Evolutionary conservation across 2,329 filamentous ascomycete species (phyloP).

Genomic region (Boeremia exigua): DNA sequence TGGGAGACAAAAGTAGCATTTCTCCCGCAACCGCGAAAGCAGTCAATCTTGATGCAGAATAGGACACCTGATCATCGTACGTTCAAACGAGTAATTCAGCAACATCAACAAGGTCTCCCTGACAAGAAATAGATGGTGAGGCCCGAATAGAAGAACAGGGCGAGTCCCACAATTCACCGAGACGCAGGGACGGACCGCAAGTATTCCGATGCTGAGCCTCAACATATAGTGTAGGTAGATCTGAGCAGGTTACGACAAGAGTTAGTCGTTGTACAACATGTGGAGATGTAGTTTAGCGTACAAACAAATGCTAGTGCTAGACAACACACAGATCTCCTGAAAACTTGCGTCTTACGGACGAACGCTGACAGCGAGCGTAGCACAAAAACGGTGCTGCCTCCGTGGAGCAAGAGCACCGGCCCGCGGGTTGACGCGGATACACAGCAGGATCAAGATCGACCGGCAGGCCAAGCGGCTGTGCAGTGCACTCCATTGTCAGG

Average conservation of each 20-base stretch:
- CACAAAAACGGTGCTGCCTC: constrained; percentile 18
- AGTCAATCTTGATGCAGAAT: no score
- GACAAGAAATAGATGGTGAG: no score
- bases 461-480: constrained; percentile 3
- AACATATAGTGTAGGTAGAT: background rate
- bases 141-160: no score
- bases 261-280: background rate
- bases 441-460: constrained; percentile 17
- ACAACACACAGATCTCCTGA: background rate
- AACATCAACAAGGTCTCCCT: no score
- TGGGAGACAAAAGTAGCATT: no score
- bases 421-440: constrained; percentile 20
- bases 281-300: background rate
- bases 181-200: no score
- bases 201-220: no score
- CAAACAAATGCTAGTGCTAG: background rate
- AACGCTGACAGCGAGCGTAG: background rate
- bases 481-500: constrained; percentile 1
- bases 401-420: constrained; percentile 17
- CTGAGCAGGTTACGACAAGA: background rate
- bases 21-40: no score
- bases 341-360: background rate
- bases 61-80: no score
- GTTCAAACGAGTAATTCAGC: no score
- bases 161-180: no score